phyloP scores from a whole-genome alignment of 2,329 filamentous ascomycete species.

The Apiospora koreana region DNA sequence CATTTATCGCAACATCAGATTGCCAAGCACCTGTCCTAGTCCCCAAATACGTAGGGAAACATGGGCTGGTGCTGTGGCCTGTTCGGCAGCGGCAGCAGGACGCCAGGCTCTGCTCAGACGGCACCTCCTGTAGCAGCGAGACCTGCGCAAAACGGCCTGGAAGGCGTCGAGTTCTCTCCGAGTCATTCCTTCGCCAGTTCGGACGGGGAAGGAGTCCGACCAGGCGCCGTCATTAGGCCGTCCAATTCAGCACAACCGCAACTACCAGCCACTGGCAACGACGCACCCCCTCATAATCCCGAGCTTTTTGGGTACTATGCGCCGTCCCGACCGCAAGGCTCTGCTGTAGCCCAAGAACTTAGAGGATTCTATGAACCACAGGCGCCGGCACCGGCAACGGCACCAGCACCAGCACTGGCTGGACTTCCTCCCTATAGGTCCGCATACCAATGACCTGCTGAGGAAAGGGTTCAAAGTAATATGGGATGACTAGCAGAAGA shows the following conservation, averaged over 20 bases:
- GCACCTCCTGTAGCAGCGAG: neutral
- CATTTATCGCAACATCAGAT: too few relatives aligned
- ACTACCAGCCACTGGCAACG: neutral
- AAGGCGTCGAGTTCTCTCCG: constrained; percentile 25
- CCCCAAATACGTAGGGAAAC: neutral
- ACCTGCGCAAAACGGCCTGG: constrained; percentile 9
- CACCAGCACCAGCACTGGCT: neutral
- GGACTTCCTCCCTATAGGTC: neutral
- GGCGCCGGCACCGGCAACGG: neutral
- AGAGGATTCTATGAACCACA: constrained; percentile 23
- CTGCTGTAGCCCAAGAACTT: constrained; percentile 20
- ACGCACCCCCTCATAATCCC: constrained; percentile 16
- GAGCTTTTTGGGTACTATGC: constrained; percentile 27
- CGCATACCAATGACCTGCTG: neutral
- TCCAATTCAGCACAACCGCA: neutral
- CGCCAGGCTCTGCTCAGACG: neutral
- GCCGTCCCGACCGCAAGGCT: constrained; percentile 15
- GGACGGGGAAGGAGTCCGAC: neutral
- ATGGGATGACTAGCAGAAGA: neutral
- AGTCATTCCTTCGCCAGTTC: constrained; percentile 23
- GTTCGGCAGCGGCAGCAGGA: neutral
- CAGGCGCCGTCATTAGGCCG: neutral
- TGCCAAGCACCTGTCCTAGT: neutral
- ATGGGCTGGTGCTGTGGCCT: constrained; percentile 16
- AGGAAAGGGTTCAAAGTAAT: neutral